Percentiles rank a stretch among this genome's conserved stretches.
Evolutionary conservation across 2,329 filamentous ascomycete genomes (phyloP).

Genomic region (Truncatella angustata): DNA sequence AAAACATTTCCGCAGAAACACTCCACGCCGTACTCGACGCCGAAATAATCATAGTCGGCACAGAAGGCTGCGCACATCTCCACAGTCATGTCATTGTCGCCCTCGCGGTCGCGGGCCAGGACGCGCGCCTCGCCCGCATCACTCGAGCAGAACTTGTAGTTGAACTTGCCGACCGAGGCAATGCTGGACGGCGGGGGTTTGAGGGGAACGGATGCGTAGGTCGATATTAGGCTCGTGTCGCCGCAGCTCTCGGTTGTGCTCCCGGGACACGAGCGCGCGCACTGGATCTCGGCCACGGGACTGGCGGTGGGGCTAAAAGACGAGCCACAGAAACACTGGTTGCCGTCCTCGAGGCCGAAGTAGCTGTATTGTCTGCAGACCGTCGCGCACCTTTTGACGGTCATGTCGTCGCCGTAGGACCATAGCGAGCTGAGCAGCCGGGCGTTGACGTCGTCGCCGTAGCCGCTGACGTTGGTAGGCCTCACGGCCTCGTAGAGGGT

Average conservation of each 20-base stretch:
- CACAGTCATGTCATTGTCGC: background rate
- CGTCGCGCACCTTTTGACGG: slow-evolving; percentile 34
- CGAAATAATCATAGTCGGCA: background rate
- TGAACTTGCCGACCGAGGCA: background rate
- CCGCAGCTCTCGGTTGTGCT: slow-evolving; percentile 50
- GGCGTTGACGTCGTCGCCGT: slow-evolving; percentile 45
- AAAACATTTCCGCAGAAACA: slow-evolving; percentile 1
- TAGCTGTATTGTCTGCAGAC: slow-evolving; percentile 36
- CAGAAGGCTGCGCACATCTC: slow-evolving; percentile 4
- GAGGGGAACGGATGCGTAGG: slow-evolving; percentile 34
- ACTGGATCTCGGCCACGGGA: slow-evolving; percentile 46
- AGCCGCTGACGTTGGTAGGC: slow-evolving; percentile 43
- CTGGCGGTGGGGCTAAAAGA: slow-evolving; percentile 40
- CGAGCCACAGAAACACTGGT: slow-evolving; percentile 51
- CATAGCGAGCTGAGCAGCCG: slow-evolving; percentile 54
- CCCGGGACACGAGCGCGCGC: slow-evolving; percentile 48
- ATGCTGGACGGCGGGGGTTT: background rate
- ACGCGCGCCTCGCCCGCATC: background rate
- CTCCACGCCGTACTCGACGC: slow-evolving; percentile 1
- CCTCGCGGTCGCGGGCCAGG: background rate
- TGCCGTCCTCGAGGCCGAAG: slow-evolving; percentile 45
- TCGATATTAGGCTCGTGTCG: slow-evolving; percentile 49
- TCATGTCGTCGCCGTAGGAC: slow-evolving; percentile 41
- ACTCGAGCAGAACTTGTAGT: background rate
- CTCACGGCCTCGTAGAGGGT: slow-evolving; percentile 36